phyloP scores from a whole-genome alignment of 1,284 basidiomycete genomes.

The Phenoliferia sp. region DNA sequence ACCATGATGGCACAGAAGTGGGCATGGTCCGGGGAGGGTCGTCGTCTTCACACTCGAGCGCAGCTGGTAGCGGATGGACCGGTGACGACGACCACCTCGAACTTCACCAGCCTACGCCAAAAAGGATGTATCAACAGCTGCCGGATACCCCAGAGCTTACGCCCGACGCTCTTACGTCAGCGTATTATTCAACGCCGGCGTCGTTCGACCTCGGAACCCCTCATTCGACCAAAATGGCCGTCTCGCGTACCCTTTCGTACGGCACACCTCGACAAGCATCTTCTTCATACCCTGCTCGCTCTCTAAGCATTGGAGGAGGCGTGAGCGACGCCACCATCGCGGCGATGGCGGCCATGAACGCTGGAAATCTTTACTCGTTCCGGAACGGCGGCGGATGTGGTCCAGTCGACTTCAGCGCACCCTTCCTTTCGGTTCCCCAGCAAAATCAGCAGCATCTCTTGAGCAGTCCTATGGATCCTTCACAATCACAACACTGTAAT shows the following conservation, averaged over 20 bases:
- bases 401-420: neutral
- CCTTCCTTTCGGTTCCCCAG: neutral
- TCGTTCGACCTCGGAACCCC: neutral
- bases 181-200: neutral
- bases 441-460: slow-evolving; percentile 1
- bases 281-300: too few species aligned
- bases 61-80: too few species aligned
- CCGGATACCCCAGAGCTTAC: neutral
- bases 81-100: slow-evolving; percentile 4
- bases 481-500: neutral
- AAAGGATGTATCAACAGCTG: neutral
- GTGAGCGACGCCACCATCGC: neutral
- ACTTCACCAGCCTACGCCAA: neutral
- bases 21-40: too few species aligned
- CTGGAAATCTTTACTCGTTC: neutral
- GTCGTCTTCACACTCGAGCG: too few species aligned
- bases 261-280: neutral
- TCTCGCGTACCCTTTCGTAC: slow-evolving; percentile 3
- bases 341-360: neutral
- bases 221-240: neutral
- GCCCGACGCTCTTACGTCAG: neutral
- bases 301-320: neutral
- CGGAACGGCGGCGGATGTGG: neutral
- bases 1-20: too few species aligned
- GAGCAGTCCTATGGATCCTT: neutral